Evolutionary conservation across 2,329 filamentous ascomycete genomes (phyloP).

Genomic region (Calycina herbarum): DNA sequence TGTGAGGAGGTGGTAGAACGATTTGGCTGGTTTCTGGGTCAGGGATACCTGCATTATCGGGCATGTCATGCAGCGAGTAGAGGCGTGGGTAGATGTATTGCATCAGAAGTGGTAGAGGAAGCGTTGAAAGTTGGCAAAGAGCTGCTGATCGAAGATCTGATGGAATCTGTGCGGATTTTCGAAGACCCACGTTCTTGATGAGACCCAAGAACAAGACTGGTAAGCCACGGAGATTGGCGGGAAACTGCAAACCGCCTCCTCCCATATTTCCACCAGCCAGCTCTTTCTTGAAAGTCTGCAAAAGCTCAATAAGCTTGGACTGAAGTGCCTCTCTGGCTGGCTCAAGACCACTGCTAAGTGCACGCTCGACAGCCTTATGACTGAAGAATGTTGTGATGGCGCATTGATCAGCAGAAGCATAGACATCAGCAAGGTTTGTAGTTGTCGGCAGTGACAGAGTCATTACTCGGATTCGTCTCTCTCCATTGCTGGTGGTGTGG

Average conservation of each 20-base stretch:
- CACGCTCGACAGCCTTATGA: conserved; percentile 94
- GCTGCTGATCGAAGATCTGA: conserved; percentile 92
- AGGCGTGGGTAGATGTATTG: conserved; percentile 88
- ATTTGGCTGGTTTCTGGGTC: conserved; percentile 87
- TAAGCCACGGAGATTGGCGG: conserved; percentile 84
- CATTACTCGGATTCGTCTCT: conserved; percentile 91
- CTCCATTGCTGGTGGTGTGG: conserved; percentile 96
- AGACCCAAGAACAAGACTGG: conserved; percentile 89
- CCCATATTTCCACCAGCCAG: conserved; percentile 94
- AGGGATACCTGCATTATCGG: conserved; percentile 83
- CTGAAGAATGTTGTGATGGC: conserved; percentile 93
- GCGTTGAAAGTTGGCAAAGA: conserved; percentile 88
- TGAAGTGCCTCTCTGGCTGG: conserved; percentile 88
- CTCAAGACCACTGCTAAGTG: conserved; percentile 82
- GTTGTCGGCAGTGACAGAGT: conserved; percentile 93
- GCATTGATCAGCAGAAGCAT: conserved; percentile 91
- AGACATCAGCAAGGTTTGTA: conserved; percentile 84
- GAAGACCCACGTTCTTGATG: conserved; percentile 93
- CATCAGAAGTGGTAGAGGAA: conserved; percentile 85
- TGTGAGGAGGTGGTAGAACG: conserved; percentile 77
- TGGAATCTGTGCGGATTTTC: conserved; percentile 90
- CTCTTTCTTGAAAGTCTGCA: conserved; percentile 96
- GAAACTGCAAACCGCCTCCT: conserved; percentile 87
- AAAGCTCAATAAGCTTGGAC: conserved; percentile 85
- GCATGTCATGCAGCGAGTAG: conserved; percentile 94